Base-by-base conservation (phyloP, 176 grass and related monocot genomes). In the Musa itinerans region DNA sequence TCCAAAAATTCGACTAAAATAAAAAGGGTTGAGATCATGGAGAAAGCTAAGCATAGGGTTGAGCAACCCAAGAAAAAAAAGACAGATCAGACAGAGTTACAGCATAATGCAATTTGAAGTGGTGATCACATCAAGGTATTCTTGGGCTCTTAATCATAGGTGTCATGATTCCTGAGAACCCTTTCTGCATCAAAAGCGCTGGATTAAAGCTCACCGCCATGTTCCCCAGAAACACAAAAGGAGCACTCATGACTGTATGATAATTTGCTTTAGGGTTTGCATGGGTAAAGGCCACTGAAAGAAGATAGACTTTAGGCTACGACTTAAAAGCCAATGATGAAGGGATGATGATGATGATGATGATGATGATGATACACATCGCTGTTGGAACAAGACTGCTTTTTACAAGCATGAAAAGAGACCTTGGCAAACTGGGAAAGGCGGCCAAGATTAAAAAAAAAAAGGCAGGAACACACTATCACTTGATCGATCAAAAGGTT, bases 221-320 rank as follows among this genome's bases (percentile, higher is more conserved):
- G 49, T 54, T 53, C 70, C 52, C 70, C 48, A 43, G 59, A 75
- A 75, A 58, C 53, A 74, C 25, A 59, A 75, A 75, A 54, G 54
- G 43, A 52, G 54, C 53, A 75, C 53, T 75, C 54, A 75, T 61
- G 54, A 57, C 8, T n/a, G 53, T 57, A 74, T 74, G 11, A 74
- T 74, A 59, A 43, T 27, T n/a, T 19, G 54, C 26, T 2, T 75
- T 75, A 75, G 73, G 73, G 54, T 75, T 75, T 75, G 73, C 73
- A 74, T 74, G 23, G 72, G 53, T 10, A 74, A 55, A 10, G 3
- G 5, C 5, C 16, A 54, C 23, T 57, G 52, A 53, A 74, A 54
- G 25, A 12, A 74, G 51, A 74, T 54, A 10, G 72, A 59, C 24
- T 74, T 59, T 74, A 74, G 54, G 10, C 23, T 56, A 20, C 8